These are phyloP conservation scores for Clonostachys chloroleuca DNA, from an alignment of 2,329 filamentous ascomycete genomes.

Conservation along the genomic window DNA sequence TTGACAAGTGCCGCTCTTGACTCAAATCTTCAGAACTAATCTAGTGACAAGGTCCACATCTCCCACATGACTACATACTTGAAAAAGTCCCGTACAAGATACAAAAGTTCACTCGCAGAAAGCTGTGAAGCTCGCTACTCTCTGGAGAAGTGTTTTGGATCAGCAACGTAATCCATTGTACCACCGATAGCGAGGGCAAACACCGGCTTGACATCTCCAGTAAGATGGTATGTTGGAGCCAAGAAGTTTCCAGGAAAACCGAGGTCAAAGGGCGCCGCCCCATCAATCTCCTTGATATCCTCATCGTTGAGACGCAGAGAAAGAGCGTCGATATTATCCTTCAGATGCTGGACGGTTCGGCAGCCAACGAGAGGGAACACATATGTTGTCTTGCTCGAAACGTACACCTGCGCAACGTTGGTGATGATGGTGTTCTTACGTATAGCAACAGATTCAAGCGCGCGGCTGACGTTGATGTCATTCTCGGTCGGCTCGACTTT, in stretches of 20 bases:
- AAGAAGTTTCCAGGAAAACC: slow-evolving; percentile 59
- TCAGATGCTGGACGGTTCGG: slow-evolving; percentile 54
- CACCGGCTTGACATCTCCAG: slow-evolving; percentile 2
- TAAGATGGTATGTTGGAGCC: slow-evolving; percentile 18
- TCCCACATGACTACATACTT: no score
- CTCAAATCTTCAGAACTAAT: no score
- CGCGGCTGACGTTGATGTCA: slow-evolving; percentile 36
- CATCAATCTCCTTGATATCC: slow-evolving; percentile 58
- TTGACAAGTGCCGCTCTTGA: no score
- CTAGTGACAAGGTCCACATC: no score
- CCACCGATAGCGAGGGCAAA: not conserved
- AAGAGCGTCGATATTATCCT: slow-evolving; percentile 59
- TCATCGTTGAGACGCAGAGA: slow-evolving; percentile 45
- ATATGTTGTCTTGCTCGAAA: slow-evolving; percentile 59
- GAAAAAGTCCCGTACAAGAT: no score
- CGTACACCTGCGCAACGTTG: slow-evolving; percentile 55
- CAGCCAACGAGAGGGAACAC: slow-evolving; percentile 30
- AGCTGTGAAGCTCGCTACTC: not conserved
- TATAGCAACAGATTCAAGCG: slow-evolving; percentile 34
- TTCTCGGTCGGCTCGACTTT: slow-evolving; percentile 27
- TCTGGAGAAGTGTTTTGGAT: not conserved
- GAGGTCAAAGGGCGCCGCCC: slow-evolving; percentile 32
- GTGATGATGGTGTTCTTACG: slow-evolving; percentile 22
- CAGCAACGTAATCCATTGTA: not conserved
- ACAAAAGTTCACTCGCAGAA: no score